Base-by-base conservation (phyloP, 768 basidiomycete species). In the Termitomyces sp. region DNA sequence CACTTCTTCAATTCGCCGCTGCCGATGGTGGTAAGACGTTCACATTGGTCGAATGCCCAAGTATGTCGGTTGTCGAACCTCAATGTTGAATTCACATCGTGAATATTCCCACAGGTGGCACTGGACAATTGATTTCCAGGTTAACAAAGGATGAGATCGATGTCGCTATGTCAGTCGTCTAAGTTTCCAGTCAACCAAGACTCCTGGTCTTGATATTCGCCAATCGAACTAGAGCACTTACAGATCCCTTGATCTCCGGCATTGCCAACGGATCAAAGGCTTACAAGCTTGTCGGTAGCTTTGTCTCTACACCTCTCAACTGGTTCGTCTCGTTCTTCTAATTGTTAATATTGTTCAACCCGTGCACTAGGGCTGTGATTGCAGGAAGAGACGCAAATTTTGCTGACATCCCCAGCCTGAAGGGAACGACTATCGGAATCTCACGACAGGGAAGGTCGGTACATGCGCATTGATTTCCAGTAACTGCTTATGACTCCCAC, bases 261-360 rank as follows among this genome's bases (percentile, higher is more conserved):
- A 91, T 97, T 55, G 93, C 92, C 7, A 94, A 94, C 56, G 92
- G 94, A 1, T 90, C 89, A 0, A 80, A 81, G 53, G 83, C 88
- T 7, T 99, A 97, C 73, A 94, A 90, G 70, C 86, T 98, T 18
- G 86, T 96, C 4, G 94, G 96, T 7, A 91, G 90, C 66, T 98
- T 92, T 68, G 94, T 98, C 48, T 83, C 82, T 1, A 91, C 92
- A 4, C 91, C 94, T 2, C 74, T 98, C 44, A 88, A 92, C 74
- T 98, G 93, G 94, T 86, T 60, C 51, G 75, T 64, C 33, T 49
- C 26, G 28, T 51, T 41, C 20, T 39, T 13, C n/a, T 20, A 41
- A 36, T 3, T 28, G n/a, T 29, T 9, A 7, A 20, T 4, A 29
- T 50, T 26, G 15, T 34, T 28, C 42, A 18, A 58, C 20, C 22